Base-by-base conservation (phyloP, 2,329 filamentous ascomycete genomes). In the Aspergillus pseudonomiae region DNA sequence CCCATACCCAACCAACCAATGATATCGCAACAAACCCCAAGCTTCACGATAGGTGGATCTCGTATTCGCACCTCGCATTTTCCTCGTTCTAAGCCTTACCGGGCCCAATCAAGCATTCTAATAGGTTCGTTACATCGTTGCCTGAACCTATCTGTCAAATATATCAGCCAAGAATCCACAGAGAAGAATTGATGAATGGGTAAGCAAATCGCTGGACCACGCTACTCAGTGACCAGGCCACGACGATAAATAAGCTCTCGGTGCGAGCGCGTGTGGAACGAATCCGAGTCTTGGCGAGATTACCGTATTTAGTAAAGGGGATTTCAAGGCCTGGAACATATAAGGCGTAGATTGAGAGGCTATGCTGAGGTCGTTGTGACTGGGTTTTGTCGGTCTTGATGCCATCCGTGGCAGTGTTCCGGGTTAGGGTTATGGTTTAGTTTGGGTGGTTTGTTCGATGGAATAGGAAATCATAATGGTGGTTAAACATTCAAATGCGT, bases 31-130 rank as follows among this genome's bases (percentile, higher is more conserved):
- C 19, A 41, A 41, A n/a, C 12, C 30, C 14, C 14, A 36, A 24
- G 10, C 28, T 54, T 36, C 52, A 9, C 11, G 12, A 48, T 53
- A 34, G 52, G 52, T 36, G 32, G 32, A 16, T 9, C 52, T 54
- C 52, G 52, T 54, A 54, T 54, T 54, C 52, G 52, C 52, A 54
- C 21, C 30, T 54, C 52, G 52, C 52, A 54, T 54, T 36, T 32
- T 28, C 28, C 28, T 54, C 32, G 45, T 10, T 36, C 52, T 54
- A 36, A 54, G 52, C 52, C 52, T 12, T 30, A 21, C n/a, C 30
- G 16, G 24, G 6, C 16, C n/a, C 4, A 16, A 16, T 11, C 30
- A 10, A 30, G 16, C 9, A 41, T 19, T 36, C 34, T 26, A 1
- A 55, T 55, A 55, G 52, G 52, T 11, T 11, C 34, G 19, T 55